These are phyloP conservation scores for Globisporangium spiculum DNA, from an alignment of 352 stramenopile genomes.

Conservation along the genomic window DNA sequence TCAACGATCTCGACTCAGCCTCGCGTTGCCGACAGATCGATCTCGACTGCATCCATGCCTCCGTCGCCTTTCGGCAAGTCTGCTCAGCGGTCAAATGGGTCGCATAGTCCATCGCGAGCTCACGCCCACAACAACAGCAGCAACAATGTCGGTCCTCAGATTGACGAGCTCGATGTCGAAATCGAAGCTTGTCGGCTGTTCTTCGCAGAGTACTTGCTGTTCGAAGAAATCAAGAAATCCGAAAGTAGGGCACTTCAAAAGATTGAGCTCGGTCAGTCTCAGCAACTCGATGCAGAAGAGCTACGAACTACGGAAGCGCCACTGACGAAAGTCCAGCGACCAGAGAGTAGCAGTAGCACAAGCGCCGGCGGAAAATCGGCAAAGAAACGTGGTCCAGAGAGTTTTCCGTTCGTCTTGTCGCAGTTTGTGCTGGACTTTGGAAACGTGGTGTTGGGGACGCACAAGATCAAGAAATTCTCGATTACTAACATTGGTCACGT, in stretches of 20 bases:
- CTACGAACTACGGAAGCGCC: neutral
- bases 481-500: constrained; percentile 90
- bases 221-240: constrained; percentile 39
- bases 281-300: constrained; percentile 10
- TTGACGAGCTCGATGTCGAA: constrained; percentile 79
- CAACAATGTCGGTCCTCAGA: constrained; percentile 11
- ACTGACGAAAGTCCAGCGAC: neutral
- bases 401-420: constrained; percentile 80
- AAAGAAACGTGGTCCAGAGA: constrained; percentile 32
- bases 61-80: constrained; percentile 18
- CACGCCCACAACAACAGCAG: constrained; percentile 15
- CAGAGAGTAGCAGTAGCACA: constrained; percentile 6
- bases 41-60: constrained; percentile 27
- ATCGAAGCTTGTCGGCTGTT: constrained; percentile 83
- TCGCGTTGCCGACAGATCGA: constrained; percentile 33
- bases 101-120: constrained; percentile 22
- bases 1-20: constrained; percentile 42
- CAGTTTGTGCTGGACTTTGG: constrained; percentile 94
- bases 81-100: constrained; percentile 20
- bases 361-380: constrained; percentile 13
- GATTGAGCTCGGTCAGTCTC: neutral
- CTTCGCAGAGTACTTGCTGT: constrained; percentile 82
- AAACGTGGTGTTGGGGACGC: constrained; percentile 90
- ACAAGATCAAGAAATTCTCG: constrained; percentile 91
- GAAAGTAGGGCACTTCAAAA: constrained; percentile 10